Evolutionary conservation across 177 flowering plant species (phyloP).

Genomic region (Vitis hybrid): DNA sequence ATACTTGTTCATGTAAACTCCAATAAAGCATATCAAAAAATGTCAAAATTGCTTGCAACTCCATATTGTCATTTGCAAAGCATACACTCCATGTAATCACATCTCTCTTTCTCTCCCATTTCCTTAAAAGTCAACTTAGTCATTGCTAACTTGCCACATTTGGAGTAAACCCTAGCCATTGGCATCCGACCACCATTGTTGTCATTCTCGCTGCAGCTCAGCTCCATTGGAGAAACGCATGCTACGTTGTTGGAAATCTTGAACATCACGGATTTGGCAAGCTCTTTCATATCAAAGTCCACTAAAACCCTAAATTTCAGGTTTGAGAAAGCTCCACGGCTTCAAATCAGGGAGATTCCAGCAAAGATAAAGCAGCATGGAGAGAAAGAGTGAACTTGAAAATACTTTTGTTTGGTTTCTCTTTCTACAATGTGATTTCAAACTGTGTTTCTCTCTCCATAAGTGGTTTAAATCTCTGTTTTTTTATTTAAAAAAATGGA

Average conservation of each 20-base stretch:
- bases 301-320: neutral
- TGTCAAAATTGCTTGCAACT: too few species aligned
- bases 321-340: neutral
- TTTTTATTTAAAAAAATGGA: neutral
- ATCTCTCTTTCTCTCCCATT: too few species aligned
- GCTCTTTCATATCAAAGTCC: constrained; percentile 31
- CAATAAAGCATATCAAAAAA: too few species aligned
- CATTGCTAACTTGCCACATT: too few species aligned
- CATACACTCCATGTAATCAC: too few species aligned
- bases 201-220: constrained; percentile 8
- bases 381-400: neutral
- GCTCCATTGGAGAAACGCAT: constrained; percentile 22
- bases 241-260: constrained; percentile 32
- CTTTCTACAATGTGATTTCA: constrained; percentile 18
- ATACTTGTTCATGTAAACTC: too few species aligned
- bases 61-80: too few species aligned
- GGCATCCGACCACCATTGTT: constrained; percentile 18
- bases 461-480: too few species aligned
- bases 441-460: constrained; percentile 3
- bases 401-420: constrained; percentile 8
- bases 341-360: constrained; percentile 5
- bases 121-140: too few species aligned
- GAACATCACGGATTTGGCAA: constrained; percentile 45
- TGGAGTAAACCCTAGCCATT: constrained; percentile 6
- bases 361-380: constrained; percentile 6